Conservation (phyloP, 371 early-diverging fungal genomes). For the Fennellomyces sp. region DNA sequence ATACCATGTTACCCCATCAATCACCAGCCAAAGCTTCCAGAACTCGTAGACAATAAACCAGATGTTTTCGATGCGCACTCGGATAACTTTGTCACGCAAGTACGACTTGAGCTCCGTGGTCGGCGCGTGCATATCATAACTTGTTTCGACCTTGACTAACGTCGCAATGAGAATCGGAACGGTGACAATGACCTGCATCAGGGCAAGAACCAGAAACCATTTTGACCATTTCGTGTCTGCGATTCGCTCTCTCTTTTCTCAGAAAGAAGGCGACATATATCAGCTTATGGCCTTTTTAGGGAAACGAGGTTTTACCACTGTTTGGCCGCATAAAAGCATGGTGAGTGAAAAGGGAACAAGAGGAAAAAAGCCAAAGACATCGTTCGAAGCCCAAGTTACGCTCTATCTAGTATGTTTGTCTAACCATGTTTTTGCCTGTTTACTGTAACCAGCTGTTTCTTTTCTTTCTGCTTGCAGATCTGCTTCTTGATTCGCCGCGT, state of each 20-base stretch:
- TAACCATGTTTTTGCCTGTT: neutral
- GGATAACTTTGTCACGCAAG: conserved; percentile 4
- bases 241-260: conserved; percentile 9
- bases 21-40: conserved; percentile 20
- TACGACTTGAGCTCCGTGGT: neutral
- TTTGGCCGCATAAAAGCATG: neutral
- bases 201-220: conserved; percentile 7
- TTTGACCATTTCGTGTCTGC: conserved; percentile 9
- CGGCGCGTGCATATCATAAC: neutral
- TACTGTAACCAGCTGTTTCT: neutral
- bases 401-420: neutral
- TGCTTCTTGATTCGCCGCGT: neutral
- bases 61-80: conserved; percentile 14
- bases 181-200: conserved; percentile 20
- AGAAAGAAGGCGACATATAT: too few relatives aligned
- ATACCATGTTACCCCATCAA: conserved; percentile 21
- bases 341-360: neutral
- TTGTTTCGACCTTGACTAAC: conserved; percentile 3
- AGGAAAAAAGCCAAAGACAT: neutral
- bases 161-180: conserved; percentile 16
- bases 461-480: neutral
- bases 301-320: neutral
- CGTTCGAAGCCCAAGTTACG: neutral
- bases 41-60: conserved; percentile 23
- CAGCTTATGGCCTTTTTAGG: too few relatives aligned